Evolutionary conservation across 2,329 filamentous ascomycete genomes (phyloP).

Genomic region (Rhynchosporium agropyri): DNA sequence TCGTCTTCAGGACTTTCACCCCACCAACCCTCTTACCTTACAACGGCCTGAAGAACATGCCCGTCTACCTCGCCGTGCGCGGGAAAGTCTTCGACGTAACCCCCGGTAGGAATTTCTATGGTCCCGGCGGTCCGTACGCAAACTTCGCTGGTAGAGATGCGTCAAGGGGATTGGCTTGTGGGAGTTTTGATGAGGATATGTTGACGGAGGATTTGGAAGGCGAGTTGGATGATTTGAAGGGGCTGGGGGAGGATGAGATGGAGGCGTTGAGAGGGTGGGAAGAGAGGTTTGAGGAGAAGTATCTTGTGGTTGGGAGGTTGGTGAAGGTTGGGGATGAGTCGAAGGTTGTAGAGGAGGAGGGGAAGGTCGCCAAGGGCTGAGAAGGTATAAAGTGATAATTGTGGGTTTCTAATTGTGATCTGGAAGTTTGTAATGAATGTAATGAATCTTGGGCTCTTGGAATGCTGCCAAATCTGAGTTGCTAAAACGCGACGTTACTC

Average conservation of each 20-base stretch:
- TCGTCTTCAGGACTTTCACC: conserved; percentile 71
- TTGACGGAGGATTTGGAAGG: conserved; percentile 87
- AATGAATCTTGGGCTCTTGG: too few relatives aligned
- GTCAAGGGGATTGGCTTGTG: conserved; percentile 80
- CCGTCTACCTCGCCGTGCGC: conserved; percentile 89
- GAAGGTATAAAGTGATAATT: not conserved
- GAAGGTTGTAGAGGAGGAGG: conserved; percentile 39
- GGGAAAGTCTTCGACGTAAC: conserved; percentile 91
- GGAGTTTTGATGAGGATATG: conserved; percentile 95
- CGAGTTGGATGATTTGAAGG: conserved; percentile 75
- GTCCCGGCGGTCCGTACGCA: conserved; percentile 89
- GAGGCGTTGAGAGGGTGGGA: conserved; percentile 91
- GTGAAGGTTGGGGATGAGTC: conserved; percentile 65
- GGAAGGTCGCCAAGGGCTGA: conserved; percentile 35
- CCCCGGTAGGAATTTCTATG: conserved; percentile 89
- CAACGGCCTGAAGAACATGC: conserved; percentile 73
- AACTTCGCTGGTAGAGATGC: conserved; percentile 97
- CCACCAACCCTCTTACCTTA: conserved; percentile 81
- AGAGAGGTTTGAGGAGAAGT: conserved; percentile 90
- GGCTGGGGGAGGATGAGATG: conserved; percentile 72
- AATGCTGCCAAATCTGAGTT: too few relatives aligned
- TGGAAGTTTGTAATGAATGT: too few relatives aligned
- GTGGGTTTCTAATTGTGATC: too few relatives aligned
- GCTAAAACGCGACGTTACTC: too few relatives aligned
- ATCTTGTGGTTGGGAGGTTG: conserved; percentile 87